These are phyloP conservation scores for Babesia sp. DNA, from an alignment of 169 alveolate species.

Conservation along the genomic window DNA sequence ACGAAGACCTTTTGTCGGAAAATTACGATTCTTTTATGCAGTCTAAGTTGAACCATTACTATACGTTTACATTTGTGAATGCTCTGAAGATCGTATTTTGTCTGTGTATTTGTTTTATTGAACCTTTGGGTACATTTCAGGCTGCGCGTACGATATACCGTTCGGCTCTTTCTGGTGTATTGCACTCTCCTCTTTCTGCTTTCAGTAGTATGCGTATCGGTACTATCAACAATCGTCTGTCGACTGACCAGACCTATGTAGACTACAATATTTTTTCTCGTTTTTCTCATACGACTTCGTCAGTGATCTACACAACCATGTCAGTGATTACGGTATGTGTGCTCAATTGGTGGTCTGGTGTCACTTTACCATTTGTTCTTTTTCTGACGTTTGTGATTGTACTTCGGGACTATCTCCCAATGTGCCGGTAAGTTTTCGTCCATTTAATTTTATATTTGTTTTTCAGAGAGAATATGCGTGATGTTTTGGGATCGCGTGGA, in stretches of 20 bases:
- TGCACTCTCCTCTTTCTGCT: slow-evolving; percentile 46
- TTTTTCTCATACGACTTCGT: slow-evolving; percentile 50
- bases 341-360: slow-evolving; percentile 48
- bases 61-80: slow-evolving; percentile 32
- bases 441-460: not conserved
- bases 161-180: slow-evolving; percentile 52
- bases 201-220: slow-evolving; percentile 60
- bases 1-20: not conserved
- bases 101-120: slow-evolving; percentile 40
- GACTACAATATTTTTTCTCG: slow-evolving; percentile 58
- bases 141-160: slow-evolving; percentile 53
- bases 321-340: slow-evolving; percentile 38
- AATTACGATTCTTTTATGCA: slow-evolving; percentile 1
- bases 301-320: slow-evolving; percentile 27
- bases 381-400: slow-evolving; percentile 42
- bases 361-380: slow-evolving; percentile 41
- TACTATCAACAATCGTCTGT: slow-evolving; percentile 52
- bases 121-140: slow-evolving; percentile 56
- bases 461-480: slow-evolving; percentile 52
- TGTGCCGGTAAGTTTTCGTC: slow-evolving; percentile 41
- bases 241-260: slow-evolving; percentile 68
- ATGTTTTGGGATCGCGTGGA: slow-evolving; percentile 42
- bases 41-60: slow-evolving; percentile 43
- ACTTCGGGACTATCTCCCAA: slow-evolving; percentile 54
- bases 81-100: slow-evolving; percentile 39